Base-by-base conservation (phyloP, 208 protist genomes). In the Lotmaria passim region DNA sequence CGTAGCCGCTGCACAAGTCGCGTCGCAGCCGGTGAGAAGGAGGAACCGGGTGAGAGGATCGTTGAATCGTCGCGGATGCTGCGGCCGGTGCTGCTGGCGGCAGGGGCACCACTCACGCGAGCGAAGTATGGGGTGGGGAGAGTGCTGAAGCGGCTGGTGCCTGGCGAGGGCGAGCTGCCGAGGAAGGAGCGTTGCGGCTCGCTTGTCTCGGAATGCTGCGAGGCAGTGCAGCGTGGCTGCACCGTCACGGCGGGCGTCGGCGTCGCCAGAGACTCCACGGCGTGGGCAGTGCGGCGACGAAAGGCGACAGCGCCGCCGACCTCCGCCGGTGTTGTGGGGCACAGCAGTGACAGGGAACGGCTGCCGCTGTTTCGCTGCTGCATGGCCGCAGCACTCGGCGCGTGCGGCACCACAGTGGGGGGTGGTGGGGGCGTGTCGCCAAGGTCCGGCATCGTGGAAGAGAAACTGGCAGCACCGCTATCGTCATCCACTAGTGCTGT, bases 1-100 rank as follows among this genome's bases (percentile, higher is more conserved):
- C 61, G 71, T 48, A 70, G 46, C 23, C 71, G 63, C 57, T 71
- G 71, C 19, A 48, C 63, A 41, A 70, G 55, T 10, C 71, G 71
- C 47, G 47, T 28, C 15, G 60, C 58, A 0, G 56, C 46, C 17
- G 71, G 55, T 0, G 71, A 52, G 50, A 67, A 70, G 19, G 71
- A 77, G 31, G 71, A 77, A 15, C 38, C 63, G 19, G 46, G 71
- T 1, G 71, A 77, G 28, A 77, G 63, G 0, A 71, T 6, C 19
- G 57, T 58, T 1, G 71, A 77, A 50, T 77, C 71, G 12, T 77
- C 71, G 57, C 63, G 71, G 17, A 65, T 21, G 56, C 62, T 77
- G 53, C 55, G 71, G 39, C 55, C 63, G 14, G 41, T n/a, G 39
- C 47, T 71, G 41, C 48, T 44, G 15, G 41, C 33, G 0, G 38